Percentiles rank a stretch among this genome's conserved stretches.
These are phyloP conservation scores for Stemphylium lycopersici DNA, from an alignment of 2,329 filamentous ascomycete species.

Conservation along the genomic window DNA sequence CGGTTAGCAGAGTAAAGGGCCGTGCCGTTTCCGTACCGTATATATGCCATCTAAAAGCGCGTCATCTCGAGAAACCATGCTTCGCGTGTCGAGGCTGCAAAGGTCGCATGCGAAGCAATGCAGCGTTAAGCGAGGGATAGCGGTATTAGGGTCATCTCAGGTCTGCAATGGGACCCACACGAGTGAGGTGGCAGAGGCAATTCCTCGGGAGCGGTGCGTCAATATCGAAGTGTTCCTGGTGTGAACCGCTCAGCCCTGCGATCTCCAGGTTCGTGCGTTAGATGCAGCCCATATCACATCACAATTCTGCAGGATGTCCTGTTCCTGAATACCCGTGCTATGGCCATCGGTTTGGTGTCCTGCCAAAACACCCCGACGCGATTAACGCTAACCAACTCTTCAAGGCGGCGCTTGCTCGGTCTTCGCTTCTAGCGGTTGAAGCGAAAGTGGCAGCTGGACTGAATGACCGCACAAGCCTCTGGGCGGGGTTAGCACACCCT, in stretches of 20 bases:
- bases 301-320: slow-evolving; percentile 26
- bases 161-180: slow-evolving; percentile 23
- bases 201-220: slow-evolving; percentile 18
- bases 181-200: slow-evolving; percentile 12
- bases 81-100: slow-evolving; percentile 25
- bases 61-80: slow-evolving; percentile 32
- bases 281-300: slow-evolving; percentile 37
- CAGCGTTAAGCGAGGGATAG: slow-evolving; percentile 18
- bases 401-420: slow-evolving; percentile 20
- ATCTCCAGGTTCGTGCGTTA: slow-evolving; percentile 29
- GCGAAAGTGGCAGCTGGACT: slow-evolving; percentile 14
- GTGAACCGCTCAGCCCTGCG: slow-evolving; percentile 37
- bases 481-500: slow-evolving; percentile 28
- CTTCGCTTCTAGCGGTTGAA: slow-evolving; percentile 19
- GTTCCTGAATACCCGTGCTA: slow-evolving; percentile 33
- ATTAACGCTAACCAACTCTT: slow-evolving; percentile 16
- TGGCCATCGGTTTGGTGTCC: slow-evolving; percentile 35
- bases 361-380: slow-evolving; percentile 12
- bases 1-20: slow-evolving; percentile 35
- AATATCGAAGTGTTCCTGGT: slow-evolving; percentile 30
- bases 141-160: slow-evolving; percentile 9
- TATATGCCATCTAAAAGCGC: slow-evolving; percentile 24
- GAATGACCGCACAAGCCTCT: slow-evolving; percentile 18
- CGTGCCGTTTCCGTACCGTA: slow-evolving; percentile 41
- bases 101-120: slow-evolving; percentile 21